These are phyloP conservation scores for Paramecium sonneborni DNA, from an alignment of 73 alveolate species.

Conservation along the genomic window DNA sequence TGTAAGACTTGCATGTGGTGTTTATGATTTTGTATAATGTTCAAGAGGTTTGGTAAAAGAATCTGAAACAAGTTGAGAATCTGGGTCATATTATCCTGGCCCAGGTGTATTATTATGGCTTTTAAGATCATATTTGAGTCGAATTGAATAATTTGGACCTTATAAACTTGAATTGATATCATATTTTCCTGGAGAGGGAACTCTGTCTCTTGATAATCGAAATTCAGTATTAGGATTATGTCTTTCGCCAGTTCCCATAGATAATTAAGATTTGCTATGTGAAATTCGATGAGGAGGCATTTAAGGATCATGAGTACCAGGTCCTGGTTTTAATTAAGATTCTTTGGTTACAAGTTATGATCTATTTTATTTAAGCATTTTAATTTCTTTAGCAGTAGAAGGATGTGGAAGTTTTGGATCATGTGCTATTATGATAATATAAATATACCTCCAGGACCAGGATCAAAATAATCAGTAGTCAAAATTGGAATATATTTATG, in stretches of 20 bases:
- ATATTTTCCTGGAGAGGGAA: conserved; percentile 42
- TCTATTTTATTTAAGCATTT: conserved; percentile 25
- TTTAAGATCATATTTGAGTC: neutral
- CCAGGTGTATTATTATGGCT: neutral
- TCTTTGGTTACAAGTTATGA: neutral
- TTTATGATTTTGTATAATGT: neutral
- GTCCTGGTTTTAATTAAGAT: conserved; percentile 11
- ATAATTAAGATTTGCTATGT: neutral
- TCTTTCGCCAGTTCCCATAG: conserved; percentile 30
- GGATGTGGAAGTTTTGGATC: conserved; percentile 42
- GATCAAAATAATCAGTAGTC: neutral
- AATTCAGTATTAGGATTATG: neutral
- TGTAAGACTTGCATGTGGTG: neutral
- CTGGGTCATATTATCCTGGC: conserved; percentile 56
- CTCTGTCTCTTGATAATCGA: neutral
- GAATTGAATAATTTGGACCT: conserved; percentile 49
- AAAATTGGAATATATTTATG: neutral
- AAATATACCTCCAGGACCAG: conserved; percentile 25
- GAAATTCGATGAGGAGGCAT: neutral
- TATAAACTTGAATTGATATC: conserved; percentile 31
- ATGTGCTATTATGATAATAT: neutral
- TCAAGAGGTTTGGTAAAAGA: neutral
- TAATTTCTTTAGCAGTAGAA: conserved; percentile 18
- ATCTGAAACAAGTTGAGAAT: neutral
- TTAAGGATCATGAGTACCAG: conserved; percentile 10